These are phyloP conservation scores for Eutrema salsugineum DNA, from an alignment of 441 rosid species.

Conservation along the genomic window DNA sequence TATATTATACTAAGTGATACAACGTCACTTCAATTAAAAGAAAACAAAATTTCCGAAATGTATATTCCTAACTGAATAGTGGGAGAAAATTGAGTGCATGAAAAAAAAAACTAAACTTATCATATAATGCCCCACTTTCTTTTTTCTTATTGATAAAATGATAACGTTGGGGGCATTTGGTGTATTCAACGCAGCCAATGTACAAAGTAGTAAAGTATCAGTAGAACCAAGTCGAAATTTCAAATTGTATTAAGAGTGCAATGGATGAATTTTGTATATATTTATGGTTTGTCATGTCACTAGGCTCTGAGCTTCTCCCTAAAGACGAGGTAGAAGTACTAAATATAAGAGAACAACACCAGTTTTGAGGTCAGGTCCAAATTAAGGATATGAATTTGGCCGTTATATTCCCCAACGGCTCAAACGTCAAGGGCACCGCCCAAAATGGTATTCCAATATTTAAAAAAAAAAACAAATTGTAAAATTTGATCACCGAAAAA, in stretches of 20 bases:
- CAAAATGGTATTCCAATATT: no score
- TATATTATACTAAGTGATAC: not conserved
- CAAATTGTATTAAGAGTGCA: no score
- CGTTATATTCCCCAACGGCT: no score
- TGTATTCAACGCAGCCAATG: constrained; percentile 15
- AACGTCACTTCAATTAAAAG: not conserved
- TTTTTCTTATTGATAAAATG: not conserved
- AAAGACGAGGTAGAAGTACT: not conserved
- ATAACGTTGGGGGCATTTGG: not conserved
- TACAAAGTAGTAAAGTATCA: not conserved
- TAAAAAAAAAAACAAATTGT: no score
- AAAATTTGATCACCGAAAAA: no score
- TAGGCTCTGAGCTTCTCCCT: not conserved
- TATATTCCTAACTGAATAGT: constrained; percentile 10
- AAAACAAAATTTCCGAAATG: not conserved
- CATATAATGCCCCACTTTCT: constrained; percentile 4
- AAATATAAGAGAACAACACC: not conserved
- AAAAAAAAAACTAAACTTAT: constrained; percentile 4
- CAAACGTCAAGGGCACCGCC: no score
- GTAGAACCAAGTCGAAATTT: not conserved
- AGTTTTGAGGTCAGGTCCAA: no score
- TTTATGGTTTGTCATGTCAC: no score
- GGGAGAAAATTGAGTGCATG: constrained; percentile 10
- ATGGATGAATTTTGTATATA: no score
- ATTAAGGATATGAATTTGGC: no score